Base-by-base conservation (phyloP, 2,329 filamentous ascomycete species). In the Alternaria sp. region DNA sequence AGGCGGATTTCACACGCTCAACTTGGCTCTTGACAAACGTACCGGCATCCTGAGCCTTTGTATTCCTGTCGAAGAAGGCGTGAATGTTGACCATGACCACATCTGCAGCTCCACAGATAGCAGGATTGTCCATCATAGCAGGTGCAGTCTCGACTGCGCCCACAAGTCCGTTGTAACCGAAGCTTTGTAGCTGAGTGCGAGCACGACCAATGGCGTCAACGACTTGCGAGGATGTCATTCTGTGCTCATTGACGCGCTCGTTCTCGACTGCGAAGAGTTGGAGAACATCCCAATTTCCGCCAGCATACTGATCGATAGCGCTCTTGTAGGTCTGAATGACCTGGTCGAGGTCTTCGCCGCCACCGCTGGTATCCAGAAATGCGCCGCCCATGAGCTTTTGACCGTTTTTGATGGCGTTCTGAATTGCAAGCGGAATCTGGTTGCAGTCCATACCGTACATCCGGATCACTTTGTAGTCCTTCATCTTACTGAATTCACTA, bases 41-140 rank as follows among this genome's bases (percentile, higher is more conserved):
- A 4, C 93, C 93, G 3, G 92, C 88, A 32, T 86, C 78, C 1
- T 81, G 78, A 1, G 92, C 86, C 2, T 78, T 76, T 27, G 86
- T 85, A 48, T 85, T 86, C 4, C 83, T 79, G 69, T 96, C 91
- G 78, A 95, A 97, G 85, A 93, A 97, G 12, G 92, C 87, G 78
- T 97, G 93, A 67, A 89, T 87, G 79, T 97, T 97, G 75, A 90
- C 86, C 16, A 92, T 91, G 72, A 90, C 92, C 80, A 91, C 92
- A 73, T 96, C 92, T 1, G 90, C 92, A 46, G 82, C 84, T 27
- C 88, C 78, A 80, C 93, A 96, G 49, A 97, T 84, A 53, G 86
- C 81, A 0, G 90, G 89, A 69, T 94, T 85, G 52, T 82, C 79
- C 49, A 89, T 81, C n/a, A 89, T 84, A 5, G 90, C 88, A 22